These are phyloP conservation scores for Fusarium multiceps DNA, from an alignment of 2,329 filamentous ascomycete species.

Conservation along the genomic window DNA sequence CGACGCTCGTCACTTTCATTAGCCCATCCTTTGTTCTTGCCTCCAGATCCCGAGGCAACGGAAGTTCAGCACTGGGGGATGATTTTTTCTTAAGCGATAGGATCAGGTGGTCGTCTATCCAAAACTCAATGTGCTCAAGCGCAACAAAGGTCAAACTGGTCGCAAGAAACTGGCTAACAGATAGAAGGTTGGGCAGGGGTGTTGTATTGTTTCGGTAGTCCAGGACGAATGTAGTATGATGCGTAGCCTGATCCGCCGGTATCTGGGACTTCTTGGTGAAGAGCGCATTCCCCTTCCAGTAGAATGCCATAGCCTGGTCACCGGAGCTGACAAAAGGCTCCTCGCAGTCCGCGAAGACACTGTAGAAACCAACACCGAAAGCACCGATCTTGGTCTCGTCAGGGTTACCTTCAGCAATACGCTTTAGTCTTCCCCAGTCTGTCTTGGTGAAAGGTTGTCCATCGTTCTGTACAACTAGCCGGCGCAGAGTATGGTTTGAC, in stretches of 20 bases:
- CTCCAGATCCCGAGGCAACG: slow-evolving; percentile 82
- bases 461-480: slow-evolving; percentile 93
- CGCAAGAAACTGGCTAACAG: slow-evolving; percentile 89
- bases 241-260: slow-evolving; percentile 71
- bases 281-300: slow-evolving; percentile 98
- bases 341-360: slow-evolving; percentile 97
- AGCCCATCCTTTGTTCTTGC: slow-evolving; percentile 85
- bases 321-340: slow-evolving; percentile 97
- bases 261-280: slow-evolving; percentile 89
- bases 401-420: slow-evolving; percentile 98
- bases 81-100: slow-evolving; percentile 85
- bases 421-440: slow-evolving; percentile 93
- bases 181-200: slow-evolving; percentile 85
- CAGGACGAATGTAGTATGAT: slow-evolving; percentile 90
- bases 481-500: slow-evolving; percentile 84
- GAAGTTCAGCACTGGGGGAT: slow-evolving; percentile 78
- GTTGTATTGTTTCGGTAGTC: slow-evolving; percentile 92
- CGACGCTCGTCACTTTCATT: slow-evolving; percentile 86
- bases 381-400: slow-evolving; percentile 99
- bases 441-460: slow-evolving; percentile 88
- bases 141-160: slow-evolving; percentile 97
- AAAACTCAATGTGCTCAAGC: slow-evolving; percentile 86
- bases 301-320: slow-evolving; percentile 94
- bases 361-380: slow-evolving; percentile 98
- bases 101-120: slow-evolving; percentile 87